Base-by-base conservation (phyloP, 2,329 filamentous ascomycete species). In the Alternaria consortialis region DNA sequence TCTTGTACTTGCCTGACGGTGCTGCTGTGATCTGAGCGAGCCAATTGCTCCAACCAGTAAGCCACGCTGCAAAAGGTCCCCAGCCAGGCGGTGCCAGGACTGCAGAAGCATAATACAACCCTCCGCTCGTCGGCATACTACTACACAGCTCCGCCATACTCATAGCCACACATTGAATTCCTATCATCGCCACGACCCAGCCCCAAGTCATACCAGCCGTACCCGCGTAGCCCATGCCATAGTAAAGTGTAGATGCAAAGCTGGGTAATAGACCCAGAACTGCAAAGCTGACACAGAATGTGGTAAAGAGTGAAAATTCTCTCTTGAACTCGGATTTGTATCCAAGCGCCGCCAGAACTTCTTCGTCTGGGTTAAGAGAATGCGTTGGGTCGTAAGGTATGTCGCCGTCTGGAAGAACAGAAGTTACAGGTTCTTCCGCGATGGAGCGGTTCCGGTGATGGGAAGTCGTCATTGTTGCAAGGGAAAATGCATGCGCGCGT, bases 231-330 rank as follows among this genome's bases (percentile, higher is more conserved):
- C 83, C 83, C 79, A 88, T 87, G 66, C 90, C 90, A 83, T 91
- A 92, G 72, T 85, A 89, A 65, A 93, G 78, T 0, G 90, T 92
- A 64, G 85, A 88, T 1, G 90, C 90, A 69, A 92, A 91, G 62
- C 87, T 90, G 0, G 90, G 90, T 51, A 92, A 77, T 47, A 92
- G 76, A 1, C 90, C 90, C 56, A 92, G 80, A 11, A 92, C 89
- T 7, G 90, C 89, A 74, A 92, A 92, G 56, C 86, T 89, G 40
- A 92, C 89, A 67, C 88, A 91, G 74, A 92, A 92, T 0, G 89
- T 90, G 6, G 90, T 91, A 85, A 89, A 92, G 13, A 91, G 80
- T 2, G 85, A 89, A 74, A 93, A 92, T 70, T 92, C 90, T 71
- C 90, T 84, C 79, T 88, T 88, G 80, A 88, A 88, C 70, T 88